phyloP scores from a whole-genome alignment of 2,329 filamentous ascomycete species.

The Colletotrichum limetticola region DNA sequence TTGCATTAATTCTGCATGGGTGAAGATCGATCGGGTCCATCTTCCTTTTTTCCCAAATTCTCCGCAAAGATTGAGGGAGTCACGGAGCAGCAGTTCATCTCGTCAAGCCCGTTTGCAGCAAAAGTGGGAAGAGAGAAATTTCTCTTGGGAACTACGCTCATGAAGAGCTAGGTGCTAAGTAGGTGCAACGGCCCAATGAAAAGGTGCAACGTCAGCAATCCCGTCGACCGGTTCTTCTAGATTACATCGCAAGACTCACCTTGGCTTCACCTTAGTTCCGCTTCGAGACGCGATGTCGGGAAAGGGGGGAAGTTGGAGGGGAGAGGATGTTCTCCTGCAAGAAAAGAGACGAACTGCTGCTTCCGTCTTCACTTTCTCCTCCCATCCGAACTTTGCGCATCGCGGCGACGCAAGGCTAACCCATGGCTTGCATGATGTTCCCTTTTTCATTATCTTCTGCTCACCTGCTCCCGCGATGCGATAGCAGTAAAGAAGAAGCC shows the following conservation, averaged over 20 bases:
- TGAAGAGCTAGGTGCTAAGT: not conserved
- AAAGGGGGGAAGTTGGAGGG: not conserved
- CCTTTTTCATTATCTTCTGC: not conserved
- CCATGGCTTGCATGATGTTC: not conserved
- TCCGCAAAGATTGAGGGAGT: not conserved
- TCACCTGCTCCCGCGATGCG: not conserved
- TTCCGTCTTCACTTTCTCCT: too few species aligned
- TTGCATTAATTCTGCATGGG: not conserved
- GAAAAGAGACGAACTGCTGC: constrained; percentile 8
- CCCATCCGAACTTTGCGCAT: constrained; percentile 4
- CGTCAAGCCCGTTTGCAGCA: not conserved
- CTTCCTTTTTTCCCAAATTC: too few species aligned
- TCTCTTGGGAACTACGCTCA: too few species aligned
- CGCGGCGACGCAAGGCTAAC: not conserved
- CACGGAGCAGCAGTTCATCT: not conserved
- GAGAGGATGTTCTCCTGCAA: not conserved
- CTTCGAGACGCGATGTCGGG: not conserved
- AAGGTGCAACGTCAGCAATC: constrained; percentile 16
- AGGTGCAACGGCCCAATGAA: not conserved
- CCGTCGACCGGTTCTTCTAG: not conserved
- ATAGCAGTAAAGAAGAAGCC: not conserved
- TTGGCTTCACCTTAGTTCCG: constrained; percentile 20
- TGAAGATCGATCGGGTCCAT: not conserved
- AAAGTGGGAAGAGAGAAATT: not conserved
- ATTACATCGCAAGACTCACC: not conserved